Percentiles rank a stretch among this genome's conserved stretches.
These are phyloP conservation scores for Arachnopeziza araneosa DNA, from an alignment of 2,329 filamentous ascomycete species.

Conservation along the genomic window DNA sequence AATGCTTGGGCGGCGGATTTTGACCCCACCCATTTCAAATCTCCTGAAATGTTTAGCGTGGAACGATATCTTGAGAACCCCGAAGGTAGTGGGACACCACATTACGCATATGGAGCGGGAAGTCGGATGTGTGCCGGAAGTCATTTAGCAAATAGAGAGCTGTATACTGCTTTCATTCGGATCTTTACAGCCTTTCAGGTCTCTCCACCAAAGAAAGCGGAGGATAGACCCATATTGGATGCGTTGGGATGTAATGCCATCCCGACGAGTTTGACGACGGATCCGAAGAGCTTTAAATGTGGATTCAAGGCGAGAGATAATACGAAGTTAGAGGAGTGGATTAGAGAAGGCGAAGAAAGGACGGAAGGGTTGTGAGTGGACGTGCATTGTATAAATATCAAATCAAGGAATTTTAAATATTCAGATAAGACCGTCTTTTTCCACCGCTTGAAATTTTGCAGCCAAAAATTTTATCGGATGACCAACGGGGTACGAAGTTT, in stretches of 20 bases:
- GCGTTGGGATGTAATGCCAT: constrained; percentile 51
- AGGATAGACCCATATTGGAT: constrained; percentile 49
- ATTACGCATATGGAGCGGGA: constrained; percentile 58
- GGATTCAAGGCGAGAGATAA: constrained; percentile 46
- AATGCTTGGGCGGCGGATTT: constrained; percentile 73
- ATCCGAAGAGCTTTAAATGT: constrained; percentile 59
- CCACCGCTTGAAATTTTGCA: no score
- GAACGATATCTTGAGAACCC: constrained; percentile 59
- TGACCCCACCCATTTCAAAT: constrained; percentile 61
- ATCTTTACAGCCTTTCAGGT: constrained; percentile 55
- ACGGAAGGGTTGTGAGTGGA: constrained; percentile 7
- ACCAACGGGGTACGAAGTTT: no score
- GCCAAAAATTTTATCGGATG: no score
- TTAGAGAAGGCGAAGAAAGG: constrained; percentile 37
- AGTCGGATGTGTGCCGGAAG: constrained; percentile 59
- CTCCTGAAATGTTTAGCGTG: constrained; percentile 58
- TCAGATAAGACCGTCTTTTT: no score
- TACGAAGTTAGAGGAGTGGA: constrained; percentile 44
- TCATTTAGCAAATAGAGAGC: constrained; percentile 57
- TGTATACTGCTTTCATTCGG: constrained; percentile 55
- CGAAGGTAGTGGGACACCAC: constrained; percentile 48
- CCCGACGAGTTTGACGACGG: constrained; percentile 53
- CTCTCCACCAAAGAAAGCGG: constrained; percentile 38
- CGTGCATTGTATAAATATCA: no score
- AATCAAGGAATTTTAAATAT: no score